Percentiles rank a stretch among this genome's conserved stretches.
Evolutionary conservation across 1,284 basidiomycete genomes (phyloP).

Genomic region (Apiotrichum veenhuisii): DNA sequence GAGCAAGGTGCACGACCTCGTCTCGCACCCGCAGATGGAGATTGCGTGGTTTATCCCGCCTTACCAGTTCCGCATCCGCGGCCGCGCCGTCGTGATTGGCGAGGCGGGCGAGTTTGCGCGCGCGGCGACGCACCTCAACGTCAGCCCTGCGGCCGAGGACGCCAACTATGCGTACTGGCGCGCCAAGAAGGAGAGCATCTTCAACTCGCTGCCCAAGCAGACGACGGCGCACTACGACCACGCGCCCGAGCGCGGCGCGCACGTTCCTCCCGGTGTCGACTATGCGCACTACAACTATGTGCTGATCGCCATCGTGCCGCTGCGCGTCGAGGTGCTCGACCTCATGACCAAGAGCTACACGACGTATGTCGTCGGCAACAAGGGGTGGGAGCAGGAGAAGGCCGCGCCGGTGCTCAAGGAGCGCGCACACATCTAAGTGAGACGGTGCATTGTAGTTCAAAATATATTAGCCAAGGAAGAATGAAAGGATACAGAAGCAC

Average conservation of each 20-base stretch:
- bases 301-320: conserved; percentile 5
- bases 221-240: conserved; percentile 7
- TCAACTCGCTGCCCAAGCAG: background rate
- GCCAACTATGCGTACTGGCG: conserved; percentile 6
- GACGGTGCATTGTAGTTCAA: background rate
- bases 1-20: conserved; percentile 8
- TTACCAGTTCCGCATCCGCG: conserved; percentile 18
- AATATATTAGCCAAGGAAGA: background rate
- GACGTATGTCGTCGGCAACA: conserved; percentile 1
- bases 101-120: conserved; percentile 4
- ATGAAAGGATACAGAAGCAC: too few relatives aligned
- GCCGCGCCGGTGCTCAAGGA: background rate
- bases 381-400: background rate
- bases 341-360: background rate
- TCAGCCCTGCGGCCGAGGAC: background rate
- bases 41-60: conserved; percentile 13
- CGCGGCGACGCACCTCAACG: background rate
- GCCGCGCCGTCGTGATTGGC: conserved; percentile 8
- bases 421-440: background rate
- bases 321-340: conserved; percentile 11
- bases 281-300: conserved; percentile 13
- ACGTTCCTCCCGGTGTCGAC: conserved; percentile 3
- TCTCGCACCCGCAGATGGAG: conserved; percentile 7
- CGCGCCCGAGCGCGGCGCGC: conserved; percentile 1
- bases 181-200: background rate